Percentiles rank a stretch among this genome's conserved stretches.
Evolutionary conservation across 768 basidiomycete species (phyloP).

Genomic region (Clavulina sp.): DNA sequence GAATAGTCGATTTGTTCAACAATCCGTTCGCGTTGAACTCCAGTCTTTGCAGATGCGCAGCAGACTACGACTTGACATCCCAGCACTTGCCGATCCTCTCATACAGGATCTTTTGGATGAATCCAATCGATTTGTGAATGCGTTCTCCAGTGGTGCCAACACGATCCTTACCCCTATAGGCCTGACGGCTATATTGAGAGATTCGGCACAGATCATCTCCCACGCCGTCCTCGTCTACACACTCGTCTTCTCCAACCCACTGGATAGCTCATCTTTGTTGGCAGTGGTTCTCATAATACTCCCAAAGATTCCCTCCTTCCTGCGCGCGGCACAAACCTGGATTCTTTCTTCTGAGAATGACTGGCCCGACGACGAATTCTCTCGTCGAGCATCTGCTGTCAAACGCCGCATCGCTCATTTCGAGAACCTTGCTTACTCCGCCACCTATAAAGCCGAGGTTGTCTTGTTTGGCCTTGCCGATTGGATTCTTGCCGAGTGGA

Average conservation of each 20-base stretch:
- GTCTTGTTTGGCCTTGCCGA: slow-evolving; percentile 66
- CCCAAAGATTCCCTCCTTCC: slow-evolving; percentile 7
- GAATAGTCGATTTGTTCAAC: slow-evolving; percentile 58
- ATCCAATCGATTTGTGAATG: slow-evolving; percentile 69
- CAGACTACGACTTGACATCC: slow-evolving; percentile 58
- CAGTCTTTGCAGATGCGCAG: slow-evolving; percentile 68
- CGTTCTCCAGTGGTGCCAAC: slow-evolving; percentile 37
- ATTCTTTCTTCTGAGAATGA: not conserved
- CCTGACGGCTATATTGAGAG: slow-evolving; percentile 19
- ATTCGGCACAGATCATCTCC: slow-evolving; percentile 43
- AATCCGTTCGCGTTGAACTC: slow-evolving; percentile 53
- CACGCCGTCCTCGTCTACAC: slow-evolving; percentile 49
- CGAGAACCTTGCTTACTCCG: slow-evolving; percentile 58
- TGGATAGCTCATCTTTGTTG: slow-evolving; percentile 19
- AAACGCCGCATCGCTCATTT: slow-evolving; percentile 58
- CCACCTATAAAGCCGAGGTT: slow-evolving; percentile 37
- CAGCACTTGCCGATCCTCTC: slow-evolving; percentile 55
- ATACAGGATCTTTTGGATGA: slow-evolving; percentile 69
- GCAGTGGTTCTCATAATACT: slow-evolving; percentile 9
- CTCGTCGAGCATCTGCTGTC: slow-evolving; percentile 32
- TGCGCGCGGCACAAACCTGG: slow-evolving; percentile 2
- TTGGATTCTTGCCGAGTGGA: slow-evolving; percentile 73
- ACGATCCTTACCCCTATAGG: not conserved
- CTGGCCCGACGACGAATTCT: slow-evolving; percentile 24
- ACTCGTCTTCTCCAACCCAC: slow-evolving; percentile 34